These are phyloP conservation scores for Poa pratensis DNA, from an alignment of 176 grass and related monocot genomes.

Conservation along the genomic window DNA sequence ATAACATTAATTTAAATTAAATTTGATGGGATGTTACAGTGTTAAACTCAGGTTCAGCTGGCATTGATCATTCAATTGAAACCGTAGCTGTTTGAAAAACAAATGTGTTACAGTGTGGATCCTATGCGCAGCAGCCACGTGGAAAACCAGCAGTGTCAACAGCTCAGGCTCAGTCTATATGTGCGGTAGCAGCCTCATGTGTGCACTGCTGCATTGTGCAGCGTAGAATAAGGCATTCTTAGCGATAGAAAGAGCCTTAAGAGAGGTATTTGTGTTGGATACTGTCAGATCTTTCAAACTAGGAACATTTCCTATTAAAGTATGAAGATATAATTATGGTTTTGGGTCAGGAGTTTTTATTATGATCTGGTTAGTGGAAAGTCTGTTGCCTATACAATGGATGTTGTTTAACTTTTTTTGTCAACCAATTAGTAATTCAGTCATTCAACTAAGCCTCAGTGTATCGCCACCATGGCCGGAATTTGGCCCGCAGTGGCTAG, in stretches of 20 bases:
- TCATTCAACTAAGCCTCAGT: neutral
- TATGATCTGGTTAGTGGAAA: neutral
- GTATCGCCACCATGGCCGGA: neutral
- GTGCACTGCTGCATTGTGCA: neutral
- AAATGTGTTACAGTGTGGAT: neutral
- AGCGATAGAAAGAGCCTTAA: neutral
- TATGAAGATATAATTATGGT: neutral
- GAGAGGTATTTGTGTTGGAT: neutral
- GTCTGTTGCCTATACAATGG: neutral
- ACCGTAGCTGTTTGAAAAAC: constrained; percentile 1
- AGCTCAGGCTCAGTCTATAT: neutral
- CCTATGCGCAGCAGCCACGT: neutral
- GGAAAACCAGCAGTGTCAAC: neutral
- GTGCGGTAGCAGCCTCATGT: neutral
- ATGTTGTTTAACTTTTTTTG: neutral
- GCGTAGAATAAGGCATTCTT: neutral
- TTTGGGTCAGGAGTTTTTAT: neutral
- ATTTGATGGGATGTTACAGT: neutral
- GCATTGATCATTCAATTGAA: constrained; percentile 1
- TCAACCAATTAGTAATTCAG: constrained; percentile 17
- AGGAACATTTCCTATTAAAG: neutral
- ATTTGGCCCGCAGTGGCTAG: neutral
- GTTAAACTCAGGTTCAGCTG: neutral
- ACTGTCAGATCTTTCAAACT: neutral
- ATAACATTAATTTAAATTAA: neutral